Conservation (phyloP, 2,329 filamentous ascomycete genomes). For the Phoma sp. region DNA sequence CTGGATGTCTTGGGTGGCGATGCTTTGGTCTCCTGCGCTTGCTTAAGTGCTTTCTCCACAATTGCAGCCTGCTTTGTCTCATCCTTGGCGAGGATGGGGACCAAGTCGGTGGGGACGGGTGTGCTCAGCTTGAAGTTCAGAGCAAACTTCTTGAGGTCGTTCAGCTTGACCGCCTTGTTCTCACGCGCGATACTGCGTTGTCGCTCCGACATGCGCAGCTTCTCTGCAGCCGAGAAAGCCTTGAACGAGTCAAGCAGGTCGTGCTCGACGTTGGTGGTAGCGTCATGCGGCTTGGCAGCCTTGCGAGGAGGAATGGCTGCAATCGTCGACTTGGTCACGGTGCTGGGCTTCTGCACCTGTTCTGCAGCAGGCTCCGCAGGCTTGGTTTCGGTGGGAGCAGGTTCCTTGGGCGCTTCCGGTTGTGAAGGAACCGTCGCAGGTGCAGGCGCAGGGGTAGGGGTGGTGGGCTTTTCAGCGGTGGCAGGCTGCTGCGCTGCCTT, state of each 20-base stretch:
- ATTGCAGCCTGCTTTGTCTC: slow-evolving; percentile 94
- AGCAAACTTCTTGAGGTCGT: slow-evolving; percentile 94
- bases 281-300: slow-evolving; percentile 57
- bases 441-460: slow-evolving; percentile 11
- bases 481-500: slow-evolving; percentile 34
- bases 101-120: slow-evolving; percentile 87
- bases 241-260: slow-evolving; percentile 70
- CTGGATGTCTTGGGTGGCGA: slow-evolving; percentile 53
- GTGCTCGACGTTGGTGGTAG: slow-evolving; percentile 66
- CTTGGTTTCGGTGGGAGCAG: slow-evolving; percentile 24
- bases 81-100: slow-evolving; percentile 95
- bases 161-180: slow-evolving; percentile 91
- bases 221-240: slow-evolving; percentile 68
- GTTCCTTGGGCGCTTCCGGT: slow-evolving; percentile 27
- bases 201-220: slow-evolving; percentile 65
- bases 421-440: slow-evolving; percentile 16
- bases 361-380: slow-evolving; percentile 33
- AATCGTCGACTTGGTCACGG: slow-evolving; percentile 37
- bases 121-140: slow-evolving; percentile 93
- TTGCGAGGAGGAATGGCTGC: slow-evolving; percentile 44
- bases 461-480: slow-evolving; percentile 28
- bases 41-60: slow-evolving; percentile 82
- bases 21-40: slow-evolving; percentile 65
- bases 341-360: slow-evolving; percentile 39
- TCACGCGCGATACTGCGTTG: slow-evolving; percentile 62